Conservation (phyloP, 2,329 filamentous ascomycete genomes). For the Exserohilum turcica region DNA sequence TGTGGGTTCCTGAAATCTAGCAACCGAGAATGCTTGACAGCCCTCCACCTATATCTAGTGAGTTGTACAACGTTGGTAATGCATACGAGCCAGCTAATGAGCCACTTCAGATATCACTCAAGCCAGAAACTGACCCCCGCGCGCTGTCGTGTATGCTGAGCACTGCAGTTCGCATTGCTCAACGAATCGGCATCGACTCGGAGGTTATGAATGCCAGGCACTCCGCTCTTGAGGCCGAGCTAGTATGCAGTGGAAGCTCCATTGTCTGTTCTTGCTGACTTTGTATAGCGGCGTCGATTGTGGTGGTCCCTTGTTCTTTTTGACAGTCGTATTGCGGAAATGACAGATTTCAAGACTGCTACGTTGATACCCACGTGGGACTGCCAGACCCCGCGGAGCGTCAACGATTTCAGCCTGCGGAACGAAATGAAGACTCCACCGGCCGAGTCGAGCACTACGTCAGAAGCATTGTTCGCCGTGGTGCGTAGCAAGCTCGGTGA, state of each 20-base stretch:
- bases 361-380: slow-evolving; percentile 55
- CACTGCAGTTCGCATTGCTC: slow-evolving; percentile 63
- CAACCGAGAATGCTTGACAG: slow-evolving; percentile 60
- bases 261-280: background rate
- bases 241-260: slow-evolving; percentile 29
- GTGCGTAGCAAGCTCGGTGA: slow-evolving; percentile 56
- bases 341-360: slow-evolving; percentile 58
- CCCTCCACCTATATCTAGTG: slow-evolving; percentile 61
- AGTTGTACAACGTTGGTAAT: slow-evolving; percentile 18
- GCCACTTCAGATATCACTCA: slow-evolving; percentile 55
- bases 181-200: slow-evolving; percentile 64
- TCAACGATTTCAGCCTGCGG: slow-evolving; percentile 57
- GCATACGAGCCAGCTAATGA: background rate
- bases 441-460: slow-evolving; percentile 45
- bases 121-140: slow-evolving; percentile 53
- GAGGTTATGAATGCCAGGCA: slow-evolving; percentile 60
- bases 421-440: slow-evolving; percentile 49
- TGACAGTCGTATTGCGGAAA: slow-evolving; percentile 60
- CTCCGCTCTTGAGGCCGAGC: slow-evolving; percentile 62
- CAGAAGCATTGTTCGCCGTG: slow-evolving; percentile 59
- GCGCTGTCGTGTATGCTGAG: slow-evolving; percentile 62
- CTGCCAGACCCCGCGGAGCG: slow-evolving; percentile 57
- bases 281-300: slow-evolving; percentile 58
- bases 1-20: slow-evolving; percentile 62
- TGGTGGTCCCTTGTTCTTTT: slow-evolving; percentile 67